A percentile compares a stretch with the other conserved stretches of the same genome.
phyloP scores from a whole-genome alignment of 805 yeast genomes.

The Lipomyces oligophaga region DNA sequence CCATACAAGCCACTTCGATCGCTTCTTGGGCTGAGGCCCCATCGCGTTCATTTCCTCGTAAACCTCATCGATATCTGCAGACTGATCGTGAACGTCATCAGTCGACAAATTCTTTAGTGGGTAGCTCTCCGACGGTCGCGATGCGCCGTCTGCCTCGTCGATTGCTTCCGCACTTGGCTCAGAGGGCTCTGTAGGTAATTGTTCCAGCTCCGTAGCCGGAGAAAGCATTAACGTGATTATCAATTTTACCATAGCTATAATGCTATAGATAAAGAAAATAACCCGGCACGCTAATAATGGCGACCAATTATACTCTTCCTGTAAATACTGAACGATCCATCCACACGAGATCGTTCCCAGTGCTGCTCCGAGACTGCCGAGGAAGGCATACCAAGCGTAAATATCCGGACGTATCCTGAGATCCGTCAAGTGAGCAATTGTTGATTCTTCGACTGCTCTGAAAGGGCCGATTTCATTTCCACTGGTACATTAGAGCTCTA shows the following conservation, averaged over 20 bases:
- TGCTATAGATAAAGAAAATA: slow-evolving; percentile 27
- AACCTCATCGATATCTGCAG: slow-evolving; percentile 11
- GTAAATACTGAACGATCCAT: slow-evolving; percentile 62
- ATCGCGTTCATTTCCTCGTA: slow-evolving; percentile 13
- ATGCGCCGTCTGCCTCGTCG: not conserved
- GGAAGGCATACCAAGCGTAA: slow-evolving; percentile 55
- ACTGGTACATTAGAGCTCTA: slow-evolving; percentile 25
- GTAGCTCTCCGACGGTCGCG: not conserved
- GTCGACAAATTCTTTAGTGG: not conserved
- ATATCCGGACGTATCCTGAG: slow-evolving; percentile 47
- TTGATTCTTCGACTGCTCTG: slow-evolving; percentile 53
- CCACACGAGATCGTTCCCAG: slow-evolving; percentile 74
- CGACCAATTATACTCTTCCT: slow-evolving; percentile 20
- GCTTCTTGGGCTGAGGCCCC: not conserved
- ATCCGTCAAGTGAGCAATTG: slow-evolving; percentile 47
- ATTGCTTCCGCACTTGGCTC: slow-evolving; percentile 14
- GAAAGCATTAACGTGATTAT: slow-evolving; percentile 50
- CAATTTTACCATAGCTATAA: slow-evolving; percentile 43
- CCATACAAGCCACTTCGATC: slow-evolving; percentile 10
- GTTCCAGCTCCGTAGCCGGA: slow-evolving; percentile 49
- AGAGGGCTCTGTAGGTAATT: slow-evolving; percentile 1
- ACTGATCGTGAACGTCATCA: slow-evolving; percentile 4
- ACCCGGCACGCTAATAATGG: slow-evolving; percentile 11
- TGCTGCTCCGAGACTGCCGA: slow-evolving; percentile 54
- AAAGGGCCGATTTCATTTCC: slow-evolving; percentile 61